Conservation (phyloP, 345 rosid species). For the Hibiscus trionum region DNA sequence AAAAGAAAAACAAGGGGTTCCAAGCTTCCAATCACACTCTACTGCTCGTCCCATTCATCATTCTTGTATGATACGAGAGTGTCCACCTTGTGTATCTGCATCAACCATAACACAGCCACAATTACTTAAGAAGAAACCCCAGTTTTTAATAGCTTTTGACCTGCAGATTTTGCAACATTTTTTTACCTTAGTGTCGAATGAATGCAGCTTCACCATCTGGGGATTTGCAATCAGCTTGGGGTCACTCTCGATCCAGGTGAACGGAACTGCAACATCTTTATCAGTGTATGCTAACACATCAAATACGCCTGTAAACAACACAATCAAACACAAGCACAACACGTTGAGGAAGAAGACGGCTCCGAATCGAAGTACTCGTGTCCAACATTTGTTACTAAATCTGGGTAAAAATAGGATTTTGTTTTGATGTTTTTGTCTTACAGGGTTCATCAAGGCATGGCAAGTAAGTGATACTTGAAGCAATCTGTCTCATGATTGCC, state of each 20-base stretch:
- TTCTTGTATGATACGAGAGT: slow-evolving; percentile 95
- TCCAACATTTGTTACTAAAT: no score
- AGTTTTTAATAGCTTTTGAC: no score
- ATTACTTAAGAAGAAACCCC: background rate
- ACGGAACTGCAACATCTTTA: slow-evolving; percentile 81
- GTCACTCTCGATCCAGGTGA: slow-evolving; percentile 94
- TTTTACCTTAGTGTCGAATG: slow-evolving; percentile 82
- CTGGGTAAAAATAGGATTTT: no score
- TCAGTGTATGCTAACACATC: slow-evolving; percentile 94
- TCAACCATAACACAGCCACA: background rate
- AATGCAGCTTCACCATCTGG: slow-evolving; percentile 96
- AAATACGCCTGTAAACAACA: slow-evolving; percentile 57
- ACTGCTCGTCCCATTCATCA: slow-evolving; percentile 90
- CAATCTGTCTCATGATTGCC: slow-evolving; percentile 92
- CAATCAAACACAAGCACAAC: background rate
- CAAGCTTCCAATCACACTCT: slow-evolving; percentile 5
- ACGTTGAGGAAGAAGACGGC: background rate
- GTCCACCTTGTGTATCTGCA: slow-evolving; percentile 93
- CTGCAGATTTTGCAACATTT: background rate
- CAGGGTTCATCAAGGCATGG: slow-evolving; percentile 96
- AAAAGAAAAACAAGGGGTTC: background rate
- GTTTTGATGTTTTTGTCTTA: slow-evolving; percentile 23
- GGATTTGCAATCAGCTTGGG: slow-evolving; percentile 94
- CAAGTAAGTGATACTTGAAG: slow-evolving; percentile 88
- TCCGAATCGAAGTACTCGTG: no score